phyloP scores from a whole-genome alignment of 768 basidiomycete species.

The Exsudoporus frostii region DNA sequence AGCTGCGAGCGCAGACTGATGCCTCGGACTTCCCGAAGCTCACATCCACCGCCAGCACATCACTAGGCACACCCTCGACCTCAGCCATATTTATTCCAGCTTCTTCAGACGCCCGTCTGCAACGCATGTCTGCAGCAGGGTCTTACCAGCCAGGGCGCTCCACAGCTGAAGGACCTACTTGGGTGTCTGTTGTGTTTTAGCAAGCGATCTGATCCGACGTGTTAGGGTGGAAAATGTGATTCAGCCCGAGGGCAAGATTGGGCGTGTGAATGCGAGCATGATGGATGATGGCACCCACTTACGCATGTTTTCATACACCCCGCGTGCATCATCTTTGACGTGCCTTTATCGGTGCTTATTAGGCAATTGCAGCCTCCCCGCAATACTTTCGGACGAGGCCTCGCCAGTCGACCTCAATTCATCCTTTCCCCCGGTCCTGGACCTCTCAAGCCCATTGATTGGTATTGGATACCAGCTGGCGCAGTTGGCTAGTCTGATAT shows the following conservation, averaged over 20 bases:
- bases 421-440: not conserved
- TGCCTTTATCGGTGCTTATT: slow-evolving; percentile 4
- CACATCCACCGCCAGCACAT: not conserved
- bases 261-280: not conserved
- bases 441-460: not conserved
- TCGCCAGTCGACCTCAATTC: not conserved
- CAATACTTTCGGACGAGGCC: slow-evolving; percentile 1
- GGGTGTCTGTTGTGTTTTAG: not conserved
- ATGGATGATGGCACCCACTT: too few relatives aligned
- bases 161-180: not conserved
- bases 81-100: not conserved
- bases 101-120: slow-evolving; percentile 5
- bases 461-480: not conserved
- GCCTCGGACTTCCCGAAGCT: not conserved
- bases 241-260: not conserved
- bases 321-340: not conserved
- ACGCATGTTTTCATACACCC: slow-evolving; percentile 10
- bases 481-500: not conserved
- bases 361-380: not conserved
- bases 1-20: not conserved
- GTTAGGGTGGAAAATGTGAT: not conserved
- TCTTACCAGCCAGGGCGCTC: not conserved
- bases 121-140: slow-evolving; percentile 20
- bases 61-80: slow-evolving; percentile 7
- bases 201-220: slow-evolving; percentile 4